Base-by-base conservation (phyloP, 768 basidiomycete species). In the Suillus cothurnatus region DNA sequence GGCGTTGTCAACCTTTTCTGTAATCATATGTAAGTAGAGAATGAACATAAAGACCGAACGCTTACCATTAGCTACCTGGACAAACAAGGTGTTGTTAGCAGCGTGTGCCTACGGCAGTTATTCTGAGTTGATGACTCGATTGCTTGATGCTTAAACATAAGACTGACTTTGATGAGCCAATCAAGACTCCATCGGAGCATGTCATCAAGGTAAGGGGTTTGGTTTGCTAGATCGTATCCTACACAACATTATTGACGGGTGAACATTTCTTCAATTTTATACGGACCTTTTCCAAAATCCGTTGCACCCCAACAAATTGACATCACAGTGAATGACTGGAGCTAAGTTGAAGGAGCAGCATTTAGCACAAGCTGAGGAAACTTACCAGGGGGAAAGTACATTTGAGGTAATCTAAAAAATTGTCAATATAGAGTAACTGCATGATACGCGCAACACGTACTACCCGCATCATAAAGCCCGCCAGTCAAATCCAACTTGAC, bases 381-480 rank as follows among this genome's bases (percentile, higher is more conserved):
- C 85, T 72, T 61, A 93, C 94, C 74, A 97, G 76, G 15, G 95
- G 93, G 69, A 87, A 96, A 3, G 93, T 92, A 60, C 88, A 89
- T 72, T 96, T 97, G 77, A 95, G 90, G 75, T 90, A 97, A 77
- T 95, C 92, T 92, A 67, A 38, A 57, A 36, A 68, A 43, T 55
- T 45, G 38, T 64, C 34, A 6, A 38, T 23, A 26, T 52, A 62
- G 66, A 61, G 43, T 52, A 41, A 23, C 62, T 28, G 14, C 57
- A 49, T 14, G 52, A 52, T 53, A n/a, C 36, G 36, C 21, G 23
- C 19, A 43, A 59, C 41, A 23, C 80, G 71, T 71, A 92, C 92
- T 92, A 80, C 95, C 95, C 66, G 95, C 94, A 81, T 97, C 95
- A 73, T 93, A 96, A 73, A 90, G 97, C 8, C 95, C 96, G 74